Evolutionary conservation across 2,329 filamentous ascomycete genomes (phyloP).

Genomic region (Hypomyces perniciosus): DNA sequence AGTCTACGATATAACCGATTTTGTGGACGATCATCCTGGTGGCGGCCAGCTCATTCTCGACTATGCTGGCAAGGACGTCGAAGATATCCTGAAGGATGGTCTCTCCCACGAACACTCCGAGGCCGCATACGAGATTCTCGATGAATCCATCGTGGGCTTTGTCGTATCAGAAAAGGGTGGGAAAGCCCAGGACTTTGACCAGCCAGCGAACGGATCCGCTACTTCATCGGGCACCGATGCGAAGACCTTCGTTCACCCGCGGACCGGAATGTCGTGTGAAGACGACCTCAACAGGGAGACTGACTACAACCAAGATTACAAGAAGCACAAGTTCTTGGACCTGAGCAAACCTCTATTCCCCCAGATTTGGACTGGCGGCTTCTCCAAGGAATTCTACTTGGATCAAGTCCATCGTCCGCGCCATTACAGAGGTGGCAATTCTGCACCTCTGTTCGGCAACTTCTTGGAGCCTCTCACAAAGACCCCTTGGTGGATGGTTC

Average conservation of each 20-base stretch:
- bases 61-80: constrained; percentile 82
- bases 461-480: constrained; percentile 96
- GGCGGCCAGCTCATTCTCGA: constrained; percentile 83
- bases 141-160: constrained; percentile 81
- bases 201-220: no score
- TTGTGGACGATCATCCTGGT: constrained; percentile 84
- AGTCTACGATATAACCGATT: constrained; percentile 92
- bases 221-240: constrained; percentile 12
- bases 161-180: constrained; percentile 55
- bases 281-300: constrained; percentile 86
- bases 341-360: constrained; percentile 75
- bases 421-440: constrained; percentile 90
- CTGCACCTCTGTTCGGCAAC: constrained; percentile 92
- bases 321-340: constrained; percentile 90
- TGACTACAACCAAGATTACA: constrained; percentile 68
- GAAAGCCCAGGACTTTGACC: constrained; percentile 26
- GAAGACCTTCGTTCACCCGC: constrained; percentile 42
- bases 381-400: constrained; percentile 93
- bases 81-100: constrained; percentile 74
- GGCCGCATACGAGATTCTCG: constrained; percentile 89
- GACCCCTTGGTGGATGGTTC: constrained; percentile 91
- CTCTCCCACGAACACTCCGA: constrained; percentile 83
- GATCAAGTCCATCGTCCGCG: constrained; percentile 93
- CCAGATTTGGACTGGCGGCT: constrained; percentile 84
- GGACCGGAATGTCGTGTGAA: constrained; percentile 81